Evolutionary conservation across 2,329 filamentous ascomycete genomes (phyloP).

Genomic region (Diplodia mutila): DNA sequence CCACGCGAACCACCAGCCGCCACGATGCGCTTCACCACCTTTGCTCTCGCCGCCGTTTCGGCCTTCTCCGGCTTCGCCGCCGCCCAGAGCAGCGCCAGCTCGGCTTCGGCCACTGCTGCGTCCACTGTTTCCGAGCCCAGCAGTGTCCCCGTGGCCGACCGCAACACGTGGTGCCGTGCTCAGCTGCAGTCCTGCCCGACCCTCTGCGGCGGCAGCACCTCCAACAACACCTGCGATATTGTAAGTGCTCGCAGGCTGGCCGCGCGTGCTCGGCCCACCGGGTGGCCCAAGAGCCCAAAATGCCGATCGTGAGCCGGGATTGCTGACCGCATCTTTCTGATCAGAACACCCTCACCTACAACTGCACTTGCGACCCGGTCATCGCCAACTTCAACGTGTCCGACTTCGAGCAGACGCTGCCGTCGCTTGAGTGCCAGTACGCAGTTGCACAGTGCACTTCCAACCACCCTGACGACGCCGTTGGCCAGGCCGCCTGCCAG

Average conservation of each 20-base stretch:
- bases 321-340: conserved; percentile 32
- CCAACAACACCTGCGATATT: conserved; percentile 58
- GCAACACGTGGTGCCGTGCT: conserved; percentile 60
- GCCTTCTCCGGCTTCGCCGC: conserved; percentile 21
- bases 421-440: conserved; percentile 35
- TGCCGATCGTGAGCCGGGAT: conserved; percentile 2
- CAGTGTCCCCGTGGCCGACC: conserved; percentile 42
- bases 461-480: conserved; percentile 49
- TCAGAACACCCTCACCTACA: conserved; percentile 57
- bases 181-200: conserved; percentile 63
- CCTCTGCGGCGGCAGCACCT: conserved; percentile 58
- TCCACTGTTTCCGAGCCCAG: conserved; percentile 37
- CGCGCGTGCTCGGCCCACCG: neutral
- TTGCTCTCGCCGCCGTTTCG: conserved; percentile 15
- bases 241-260: conserved; percentile 49
- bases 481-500: conserved; percentile 51
- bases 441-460: conserved; percentile 49
- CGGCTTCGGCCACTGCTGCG: neutral
- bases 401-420: conserved; percentile 61
- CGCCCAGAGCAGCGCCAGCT: conserved; percentile 19
- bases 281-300: neutral
- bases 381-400: conserved; percentile 57
- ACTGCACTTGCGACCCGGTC: conserved; percentile 62
- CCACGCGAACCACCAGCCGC: neutral
- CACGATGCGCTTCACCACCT: conserved; percentile 25